These are phyloP conservation scores for Alternaria ventricosa DNA, from an alignment of 2,329 filamentous ascomycete genomes.

Conservation along the genomic window DNA sequence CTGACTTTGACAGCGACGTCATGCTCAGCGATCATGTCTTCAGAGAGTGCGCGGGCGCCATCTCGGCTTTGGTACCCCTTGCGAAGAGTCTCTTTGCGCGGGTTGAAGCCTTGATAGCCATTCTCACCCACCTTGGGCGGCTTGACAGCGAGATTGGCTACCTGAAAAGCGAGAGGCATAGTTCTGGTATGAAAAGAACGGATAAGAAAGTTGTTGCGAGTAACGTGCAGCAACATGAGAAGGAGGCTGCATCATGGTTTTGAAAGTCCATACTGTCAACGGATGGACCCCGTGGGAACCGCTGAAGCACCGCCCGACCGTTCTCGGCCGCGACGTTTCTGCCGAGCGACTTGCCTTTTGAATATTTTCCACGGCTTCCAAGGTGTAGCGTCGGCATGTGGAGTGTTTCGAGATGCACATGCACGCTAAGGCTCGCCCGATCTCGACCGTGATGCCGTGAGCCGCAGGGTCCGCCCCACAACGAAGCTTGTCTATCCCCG, in stretches of 20 bases:
- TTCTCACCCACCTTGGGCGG: slow-evolving; percentile 14
- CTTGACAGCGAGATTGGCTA: slow-evolving; percentile 11
- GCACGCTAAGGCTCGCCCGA: slow-evolving; percentile 2
- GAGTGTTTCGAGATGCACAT: background rate
- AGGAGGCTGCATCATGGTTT: background rate
- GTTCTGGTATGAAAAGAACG: background rate
- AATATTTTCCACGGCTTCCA: background rate
- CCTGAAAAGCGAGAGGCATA: slow-evolving; percentile 15
- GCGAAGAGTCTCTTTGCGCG: slow-evolving; percentile 10
- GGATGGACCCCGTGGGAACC: background rate
- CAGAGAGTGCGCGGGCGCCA: slow-evolving; percentile 4
- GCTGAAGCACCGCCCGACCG: background rate
- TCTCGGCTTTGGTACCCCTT: slow-evolving; percentile 11
- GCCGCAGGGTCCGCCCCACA: background rate
- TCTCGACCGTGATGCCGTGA: slow-evolving; percentile 8
- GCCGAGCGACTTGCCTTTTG: background rate
- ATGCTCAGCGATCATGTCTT: slow-evolving; percentile 12
- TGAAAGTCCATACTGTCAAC: background rate
- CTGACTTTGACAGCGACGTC: slow-evolving; percentile 14
- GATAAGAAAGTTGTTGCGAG: background rate
- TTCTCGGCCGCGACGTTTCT: slow-evolving; percentile 7
- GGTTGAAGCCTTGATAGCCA: slow-evolving; percentile 16
- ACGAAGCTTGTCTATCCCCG: background rate
- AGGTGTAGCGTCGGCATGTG: slow-evolving; percentile 1
- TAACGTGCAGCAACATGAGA: background rate